Conservation (phyloP, 257 asterid species). For the Galeopsis tetrahit region DNA sequence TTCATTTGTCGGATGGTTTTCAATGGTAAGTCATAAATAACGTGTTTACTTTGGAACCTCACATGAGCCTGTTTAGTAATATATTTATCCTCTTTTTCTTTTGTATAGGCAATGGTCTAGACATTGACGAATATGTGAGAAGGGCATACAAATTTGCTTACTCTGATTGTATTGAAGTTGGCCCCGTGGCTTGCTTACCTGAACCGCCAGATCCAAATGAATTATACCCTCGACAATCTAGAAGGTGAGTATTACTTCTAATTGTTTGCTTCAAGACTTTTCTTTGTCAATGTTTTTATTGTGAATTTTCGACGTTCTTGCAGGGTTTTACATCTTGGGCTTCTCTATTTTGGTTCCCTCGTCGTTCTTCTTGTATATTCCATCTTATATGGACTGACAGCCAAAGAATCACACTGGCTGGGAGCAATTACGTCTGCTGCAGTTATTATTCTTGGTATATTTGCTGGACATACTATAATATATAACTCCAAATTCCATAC, state of each 20-base stretch:
- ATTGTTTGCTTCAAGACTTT: neutral
- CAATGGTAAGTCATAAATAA: constrained; percentile 61
- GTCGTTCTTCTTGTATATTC: constrained; percentile 89
- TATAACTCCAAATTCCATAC: constrained; percentile 22
- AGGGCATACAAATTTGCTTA: constrained; percentile 97
- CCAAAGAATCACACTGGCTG: constrained; percentile 98
- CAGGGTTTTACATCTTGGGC: constrained; percentile 99
- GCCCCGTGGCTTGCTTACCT: constrained; percentile 91
- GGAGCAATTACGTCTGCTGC: constrained; percentile 98
- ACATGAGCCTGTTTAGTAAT: neutral
- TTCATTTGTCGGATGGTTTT: constrained; percentile 99
- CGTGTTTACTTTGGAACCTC: constrained; percentile 27
- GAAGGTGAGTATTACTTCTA: constrained; percentile 60
- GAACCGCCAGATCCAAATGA: constrained; percentile 99
- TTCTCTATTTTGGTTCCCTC: constrained; percentile 92
- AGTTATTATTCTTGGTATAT: constrained; percentile 89
- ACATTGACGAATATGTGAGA: constrained; percentile 96
- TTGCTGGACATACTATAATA: constrained; percentile 20
- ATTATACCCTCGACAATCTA: constrained; percentile 92
- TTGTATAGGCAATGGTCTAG: constrained; percentile 82
- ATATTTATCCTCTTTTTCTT: constrained; percentile 30
- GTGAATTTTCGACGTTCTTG: constrained; percentile 16
- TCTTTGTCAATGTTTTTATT: constrained; percentile 6
- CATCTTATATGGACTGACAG: constrained; percentile 93
- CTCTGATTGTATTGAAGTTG: constrained; percentile 96